Evolutionary conservation across 805 yeast species (phyloP), one percentile per base, ranked within the genome.

Genomic region (Pichia heedii): DNA sequence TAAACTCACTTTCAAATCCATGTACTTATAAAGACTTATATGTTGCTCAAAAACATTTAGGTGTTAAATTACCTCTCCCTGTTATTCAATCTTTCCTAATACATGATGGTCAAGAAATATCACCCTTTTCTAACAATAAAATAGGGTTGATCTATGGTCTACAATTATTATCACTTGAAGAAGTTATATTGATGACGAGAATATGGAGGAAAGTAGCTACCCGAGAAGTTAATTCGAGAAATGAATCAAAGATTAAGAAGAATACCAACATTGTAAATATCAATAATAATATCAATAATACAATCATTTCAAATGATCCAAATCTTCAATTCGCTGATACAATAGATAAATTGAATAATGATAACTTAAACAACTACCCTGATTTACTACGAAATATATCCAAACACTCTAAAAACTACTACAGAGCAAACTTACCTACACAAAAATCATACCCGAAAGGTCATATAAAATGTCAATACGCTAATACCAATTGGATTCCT

Each of bases 401-500:
- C 15, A 45, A 40, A 10, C 53, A 51, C 34, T 44, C 49, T 5
- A 51, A 49, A 34, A 36, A 26, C 21, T 64, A 67, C 43, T 65
- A 69, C 48, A 67, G 64, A 42, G 61, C 68, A 22, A 57, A 61
- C 55, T 50, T 71, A 27, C 77, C 82, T 35, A 56, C 61, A 58
- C 79, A 80, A 62, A 66, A 67, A 39, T 79, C 88, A 0, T 68
- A 82, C 3, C 97, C 97, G 4, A 82, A 82, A n/a, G 76, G 77
- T 7, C 60, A 77, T 4, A 68, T 88, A 27, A 83, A 81, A 56
- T 68, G 72, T 5, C 75, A 74, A 2, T 89, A 85, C 64, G 87
- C 95, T 3, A 84, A 85, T 60, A 76, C 85, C 5, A 77, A 74
- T 54, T 89, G 97, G 97, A 78, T 89, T 41, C 97, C 97, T 2